phyloP scores from a whole-genome alignment of 1,284 basidiomycete species.

The Fomitopsis schrenkii region DNA sequence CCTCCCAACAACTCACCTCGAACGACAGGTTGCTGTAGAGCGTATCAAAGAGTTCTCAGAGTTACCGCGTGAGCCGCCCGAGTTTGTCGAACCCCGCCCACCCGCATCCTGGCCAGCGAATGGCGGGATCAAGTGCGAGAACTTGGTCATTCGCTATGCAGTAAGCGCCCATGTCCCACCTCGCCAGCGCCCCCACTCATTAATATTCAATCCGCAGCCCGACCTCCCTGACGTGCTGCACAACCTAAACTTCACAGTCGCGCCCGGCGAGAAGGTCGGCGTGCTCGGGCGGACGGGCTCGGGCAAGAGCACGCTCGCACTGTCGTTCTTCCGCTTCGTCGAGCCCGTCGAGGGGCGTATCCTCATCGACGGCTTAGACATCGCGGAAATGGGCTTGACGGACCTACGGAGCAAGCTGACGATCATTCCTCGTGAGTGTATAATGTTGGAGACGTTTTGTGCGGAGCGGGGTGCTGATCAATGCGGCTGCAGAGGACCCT shows the following conservation, averaged over 20 bases:
- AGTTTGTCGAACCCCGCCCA: conserved; percentile 85
- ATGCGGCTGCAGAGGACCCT: conserved; percentile 69
- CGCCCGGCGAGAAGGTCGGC: conserved; percentile 81
- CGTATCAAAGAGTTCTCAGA: conserved; percentile 90
- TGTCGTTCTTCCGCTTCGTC: conserved; percentile 95
- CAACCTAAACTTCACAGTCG: conserved; percentile 73
- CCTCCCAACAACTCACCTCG: not conserved
- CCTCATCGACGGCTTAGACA: conserved; percentile 85
- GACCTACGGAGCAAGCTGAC: conserved; percentile 84
- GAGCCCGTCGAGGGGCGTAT: conserved; percentile 85
- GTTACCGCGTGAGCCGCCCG: conserved; percentile 70
- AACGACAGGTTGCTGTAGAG: conserved; percentile 78
- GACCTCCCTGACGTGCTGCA: conserved; percentile 87
- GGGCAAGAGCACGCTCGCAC: conserved; percentile 86
- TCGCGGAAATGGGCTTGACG: conserved; percentile 80
- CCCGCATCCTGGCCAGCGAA: conserved; percentile 75
- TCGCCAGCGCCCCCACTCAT: not conserved
- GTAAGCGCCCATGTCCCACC: conserved; percentile 40
- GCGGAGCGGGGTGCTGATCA: not conserved
- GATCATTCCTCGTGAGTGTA: conserved; percentile 82
- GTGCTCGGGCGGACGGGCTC: conserved; percentile 89
- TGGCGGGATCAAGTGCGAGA: conserved; percentile 76
- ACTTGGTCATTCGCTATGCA: conserved; percentile 85
- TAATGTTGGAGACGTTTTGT: not conserved
- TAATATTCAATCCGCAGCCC: conserved; percentile 39